Base-by-base conservation (phyloP, 2,329 filamentous ascomycete species). In the Exophiala bonariae region DNA sequence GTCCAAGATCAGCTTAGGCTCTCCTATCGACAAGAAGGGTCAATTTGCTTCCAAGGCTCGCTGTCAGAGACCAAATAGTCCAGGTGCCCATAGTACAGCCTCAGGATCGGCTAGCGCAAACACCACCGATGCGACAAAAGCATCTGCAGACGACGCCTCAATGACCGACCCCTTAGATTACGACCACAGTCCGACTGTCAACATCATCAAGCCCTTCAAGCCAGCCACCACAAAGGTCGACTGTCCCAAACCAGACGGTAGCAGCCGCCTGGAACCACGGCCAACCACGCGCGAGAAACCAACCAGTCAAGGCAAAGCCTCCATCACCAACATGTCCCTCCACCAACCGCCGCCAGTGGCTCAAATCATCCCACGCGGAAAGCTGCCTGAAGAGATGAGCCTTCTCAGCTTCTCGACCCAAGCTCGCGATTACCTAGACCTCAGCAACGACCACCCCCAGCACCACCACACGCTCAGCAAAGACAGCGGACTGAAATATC, bases 131-230 rank as follows among this genome's bases (percentile, higher is more conserved):
- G 19, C 41, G 7, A 40, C 45, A 10, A 49, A 45, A 18, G 22
- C 20, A 1, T 31, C 33, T 1, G 23, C 30, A 5, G 44, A 47
- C 16, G 50, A 53, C 8, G 50, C 41, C n/a, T 49, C 46, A 16
- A 43, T 44, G 32, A 53, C 50, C 16, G 50, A 53, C 39, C 50
- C 50, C 3, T 35, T 23, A 4, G 50, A 53, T 17, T 47, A 49
- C 33, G 41, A 50, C 28, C 10, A 3, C 22, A 31, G 28, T 17
- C 32, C 32, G 14, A 14, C 6, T 14, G 17, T 6, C 13, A 6
- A 5, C 5, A n/a, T 8, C 32, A 34, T 14, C 32, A 18, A n/a
- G 13, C n/a, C 32, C 5, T 5, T 7, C 6, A 34, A 34, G 5
- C 32, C 14, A 18, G 17, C 13, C 5, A 34, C 32, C 32, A 14